phyloP scores from a whole-genome alignment of 139 green algal genomes.

The Zygnema cylindricum region DNA sequence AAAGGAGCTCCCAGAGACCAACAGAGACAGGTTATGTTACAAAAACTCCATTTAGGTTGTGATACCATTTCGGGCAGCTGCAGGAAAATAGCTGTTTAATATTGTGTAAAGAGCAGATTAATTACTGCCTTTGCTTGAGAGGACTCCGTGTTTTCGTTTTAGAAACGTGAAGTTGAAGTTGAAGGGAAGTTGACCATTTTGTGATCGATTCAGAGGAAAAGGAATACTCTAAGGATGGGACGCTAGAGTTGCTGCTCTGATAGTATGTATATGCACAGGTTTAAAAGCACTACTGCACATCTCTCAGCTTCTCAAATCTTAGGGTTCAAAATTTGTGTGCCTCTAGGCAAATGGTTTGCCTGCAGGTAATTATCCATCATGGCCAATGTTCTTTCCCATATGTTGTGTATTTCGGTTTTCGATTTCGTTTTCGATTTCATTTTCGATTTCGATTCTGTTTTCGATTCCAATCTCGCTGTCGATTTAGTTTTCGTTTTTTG shows the following conservation, averaged over 20 bases:
- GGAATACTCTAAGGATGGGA: not conserved
- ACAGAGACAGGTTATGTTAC: not conserved
- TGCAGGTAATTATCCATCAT: not conserved
- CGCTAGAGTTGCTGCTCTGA: not conserved
- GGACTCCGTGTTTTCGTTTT: not conserved
- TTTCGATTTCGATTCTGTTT: no score
- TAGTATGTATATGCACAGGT: constrained; percentile 1
- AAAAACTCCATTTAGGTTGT: not conserved
- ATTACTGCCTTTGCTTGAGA: not conserved
- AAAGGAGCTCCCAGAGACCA: not conserved
- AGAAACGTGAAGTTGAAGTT: no score
- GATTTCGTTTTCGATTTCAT: no score
- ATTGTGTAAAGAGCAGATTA: not conserved
- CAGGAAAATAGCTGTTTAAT: not conserved
- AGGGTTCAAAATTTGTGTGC: not conserved
- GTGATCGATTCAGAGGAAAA: not conserved
- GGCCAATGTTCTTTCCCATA: not conserved
- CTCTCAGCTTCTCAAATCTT: not conserved
- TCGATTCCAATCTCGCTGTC: no score
- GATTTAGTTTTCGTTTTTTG: no score
- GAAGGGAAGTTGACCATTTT: not conserved
- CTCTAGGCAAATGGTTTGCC: not conserved
- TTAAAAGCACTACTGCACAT: not conserved
- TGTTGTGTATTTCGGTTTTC: no score
- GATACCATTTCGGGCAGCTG: not conserved